Evolutionary conservation across 768 basidiomycete species (phyloP), one percentile per base, ranked within the genome.

Genomic region (Lyophyllum semitale): DNA sequence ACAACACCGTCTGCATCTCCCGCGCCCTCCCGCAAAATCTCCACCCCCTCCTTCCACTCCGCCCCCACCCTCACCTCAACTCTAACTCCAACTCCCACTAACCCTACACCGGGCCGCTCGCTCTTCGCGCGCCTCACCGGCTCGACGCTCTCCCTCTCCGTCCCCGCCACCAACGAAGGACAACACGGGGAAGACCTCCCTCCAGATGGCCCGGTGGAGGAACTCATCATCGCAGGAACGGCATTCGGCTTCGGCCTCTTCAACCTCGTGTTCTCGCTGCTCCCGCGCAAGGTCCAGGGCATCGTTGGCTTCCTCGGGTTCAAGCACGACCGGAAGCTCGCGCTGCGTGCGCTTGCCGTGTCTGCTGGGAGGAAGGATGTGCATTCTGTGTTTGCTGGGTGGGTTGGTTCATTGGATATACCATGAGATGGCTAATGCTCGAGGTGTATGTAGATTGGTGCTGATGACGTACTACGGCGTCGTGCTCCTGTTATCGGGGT

Each of bases 401-500:
- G n/a, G n/a, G n/a, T n/a, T n/a, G n/a, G n/a, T n/a, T n/a, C n/a
- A n/a, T n/a, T n/a, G n/a, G n/a, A n/a, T n/a, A n/a, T n/a, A n/a
- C n/a, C n/a, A n/a, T n/a, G n/a, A n/a, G n/a, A n/a, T n/a, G n/a
- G n/a, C n/a, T n/a, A n/a, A n/a, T n/a, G n/a, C n/a, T n/a, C n/a
- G n/a, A n/a, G n/a, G n/a, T n/a, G n/a, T n/a, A n/a, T n/a, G n/a
- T n/a, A n/a, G n/a, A n/a, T 89, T 57, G 30, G 83, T 70, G 20
- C 69, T 93, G 8, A 92, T 93, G 88, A 88, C 88, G 3, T 92
- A 91, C 64, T 76, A 89, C 50, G 87, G 90, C 25, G 78, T 85
- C 48, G 81, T 91, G 4, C 76, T 92, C 2, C 78, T 89, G 0
- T 65, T 89, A 27, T 76, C 86, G 5, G 91, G 91, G 1, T 93